Conservation (phyloP, 2,329 filamentous ascomycete species). For the Albifimbria verrucaria region DNA sequence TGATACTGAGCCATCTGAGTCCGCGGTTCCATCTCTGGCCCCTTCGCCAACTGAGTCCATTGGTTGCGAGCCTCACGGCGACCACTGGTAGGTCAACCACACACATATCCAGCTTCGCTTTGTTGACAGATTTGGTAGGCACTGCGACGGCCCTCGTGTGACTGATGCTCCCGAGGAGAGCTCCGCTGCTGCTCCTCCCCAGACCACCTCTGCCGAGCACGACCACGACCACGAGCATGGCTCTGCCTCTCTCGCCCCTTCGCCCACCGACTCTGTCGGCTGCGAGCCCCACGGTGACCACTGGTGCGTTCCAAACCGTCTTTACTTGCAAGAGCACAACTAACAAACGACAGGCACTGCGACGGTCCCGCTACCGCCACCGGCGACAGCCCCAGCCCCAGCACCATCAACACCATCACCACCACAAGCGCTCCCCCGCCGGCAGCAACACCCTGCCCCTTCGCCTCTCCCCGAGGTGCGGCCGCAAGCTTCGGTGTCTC, state of each 20-base stretch:
- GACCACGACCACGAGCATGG: neutral
- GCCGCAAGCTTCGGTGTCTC: neutral
- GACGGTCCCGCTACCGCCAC: neutral
- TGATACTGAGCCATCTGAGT: neutral
- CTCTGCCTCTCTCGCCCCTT: neutral
- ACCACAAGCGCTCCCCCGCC: neutral
- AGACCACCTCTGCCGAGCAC: neutral
- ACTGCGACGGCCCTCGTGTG: neutral
- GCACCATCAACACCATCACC: neutral
- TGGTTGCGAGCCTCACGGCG: conserved; percentile 1
- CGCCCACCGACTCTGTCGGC: neutral
- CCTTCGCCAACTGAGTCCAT: neutral
- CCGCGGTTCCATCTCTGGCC: neutral
- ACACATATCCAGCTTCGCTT: neutral
- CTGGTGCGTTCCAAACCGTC: neutral
- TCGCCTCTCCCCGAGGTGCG: neutral
- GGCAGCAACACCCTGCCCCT: neutral
- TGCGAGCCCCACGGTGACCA: conserved; percentile 3
- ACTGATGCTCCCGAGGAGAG: neutral
- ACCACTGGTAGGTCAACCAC: neutral
- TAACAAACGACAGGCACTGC: neutral
- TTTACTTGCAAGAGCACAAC: neutral
- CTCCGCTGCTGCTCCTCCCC: neutral
- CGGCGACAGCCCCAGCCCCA: neutral
- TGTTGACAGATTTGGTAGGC: neutral